Conservation (phyloP, 306 rosid genomes). For the Canavalia ensiformis region DNA sequence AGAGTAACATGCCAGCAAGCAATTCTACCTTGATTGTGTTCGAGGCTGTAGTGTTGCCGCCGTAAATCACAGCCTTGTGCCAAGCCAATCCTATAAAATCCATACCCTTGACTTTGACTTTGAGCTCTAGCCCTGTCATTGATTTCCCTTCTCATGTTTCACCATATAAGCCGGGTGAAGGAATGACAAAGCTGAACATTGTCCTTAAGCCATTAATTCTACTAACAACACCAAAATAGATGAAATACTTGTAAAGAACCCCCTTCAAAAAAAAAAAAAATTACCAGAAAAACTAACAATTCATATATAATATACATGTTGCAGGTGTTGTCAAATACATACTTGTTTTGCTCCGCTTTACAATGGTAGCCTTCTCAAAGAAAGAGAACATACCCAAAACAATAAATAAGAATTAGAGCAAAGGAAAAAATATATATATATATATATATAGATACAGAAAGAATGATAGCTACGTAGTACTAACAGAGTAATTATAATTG, state of each 20-base stretch:
- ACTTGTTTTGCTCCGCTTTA: background rate
- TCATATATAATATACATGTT: no score
- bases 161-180: constrained; percentile 21
- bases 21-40: no score
- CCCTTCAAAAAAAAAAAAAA: no score
- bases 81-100: constrained; percentile 12
- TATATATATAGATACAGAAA: no score
- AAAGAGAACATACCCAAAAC: background rate
- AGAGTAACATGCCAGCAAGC: no score
- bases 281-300: no score
- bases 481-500: background rate
- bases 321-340: background rate
- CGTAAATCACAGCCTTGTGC: constrained; percentile 1
- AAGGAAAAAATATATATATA: background rate
- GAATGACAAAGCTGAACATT: background rate
- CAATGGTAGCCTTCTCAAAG: background rate
- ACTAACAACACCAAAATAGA: no score
- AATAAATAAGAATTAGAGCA: background rate
- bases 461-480: no score
- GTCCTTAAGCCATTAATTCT: no score
- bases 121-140: background rate
- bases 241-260: no score
- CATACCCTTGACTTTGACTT: constrained; percentile 12
- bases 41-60: no score
- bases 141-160: constrained; percentile 36